Evolutionary conservation across 2,329 filamentous ascomycete genomes (phyloP).

Genomic region (Zymoseptoria crescenta): DNA sequence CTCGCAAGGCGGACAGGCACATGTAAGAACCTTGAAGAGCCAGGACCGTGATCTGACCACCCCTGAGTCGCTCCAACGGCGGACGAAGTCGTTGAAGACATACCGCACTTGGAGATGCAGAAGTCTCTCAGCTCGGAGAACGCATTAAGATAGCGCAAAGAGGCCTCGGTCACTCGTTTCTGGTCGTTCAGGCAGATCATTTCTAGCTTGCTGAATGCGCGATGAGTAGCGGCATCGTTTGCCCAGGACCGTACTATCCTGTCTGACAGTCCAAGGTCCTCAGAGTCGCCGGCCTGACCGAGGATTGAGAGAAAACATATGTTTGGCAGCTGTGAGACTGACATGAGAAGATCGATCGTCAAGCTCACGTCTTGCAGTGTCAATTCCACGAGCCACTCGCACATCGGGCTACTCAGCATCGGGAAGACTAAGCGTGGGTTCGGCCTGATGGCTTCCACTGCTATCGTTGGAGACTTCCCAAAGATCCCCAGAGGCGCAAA

Average conservation of each 20-base stretch:
- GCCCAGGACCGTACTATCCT: conserved; percentile 18
- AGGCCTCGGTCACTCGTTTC: conserved; percentile 4
- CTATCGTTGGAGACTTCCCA: neutral
- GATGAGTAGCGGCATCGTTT: conserved; percentile 7
- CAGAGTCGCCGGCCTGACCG: neutral
- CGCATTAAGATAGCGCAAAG: conserved; percentile 11
- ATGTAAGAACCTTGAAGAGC: neutral
- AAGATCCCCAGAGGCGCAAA: conserved; percentile 6
- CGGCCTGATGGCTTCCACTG: neutral
- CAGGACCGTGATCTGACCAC: neutral
- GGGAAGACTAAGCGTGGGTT: neutral
- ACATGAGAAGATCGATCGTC: conserved; percentile 4
- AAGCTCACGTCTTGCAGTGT: conserved; percentile 5
- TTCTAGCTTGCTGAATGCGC: conserved; percentile 13
- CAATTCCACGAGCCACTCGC: conserved; percentile 17
- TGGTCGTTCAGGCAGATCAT: conserved; percentile 12
- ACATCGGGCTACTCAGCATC: neutral
- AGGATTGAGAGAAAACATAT: conserved; percentile 7
- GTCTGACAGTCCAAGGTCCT: conserved; percentile 9
- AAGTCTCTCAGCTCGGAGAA: conserved; percentile 16
- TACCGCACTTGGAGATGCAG: conserved; percentile 1
- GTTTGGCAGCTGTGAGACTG: conserved; percentile 9
- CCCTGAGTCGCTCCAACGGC: neutral
- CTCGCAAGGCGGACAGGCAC: neutral
- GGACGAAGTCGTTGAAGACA: neutral